Base-by-base conservation (phyloP, 768 basidiomycete genomes). In the Atractiella rhizophila region DNA sequence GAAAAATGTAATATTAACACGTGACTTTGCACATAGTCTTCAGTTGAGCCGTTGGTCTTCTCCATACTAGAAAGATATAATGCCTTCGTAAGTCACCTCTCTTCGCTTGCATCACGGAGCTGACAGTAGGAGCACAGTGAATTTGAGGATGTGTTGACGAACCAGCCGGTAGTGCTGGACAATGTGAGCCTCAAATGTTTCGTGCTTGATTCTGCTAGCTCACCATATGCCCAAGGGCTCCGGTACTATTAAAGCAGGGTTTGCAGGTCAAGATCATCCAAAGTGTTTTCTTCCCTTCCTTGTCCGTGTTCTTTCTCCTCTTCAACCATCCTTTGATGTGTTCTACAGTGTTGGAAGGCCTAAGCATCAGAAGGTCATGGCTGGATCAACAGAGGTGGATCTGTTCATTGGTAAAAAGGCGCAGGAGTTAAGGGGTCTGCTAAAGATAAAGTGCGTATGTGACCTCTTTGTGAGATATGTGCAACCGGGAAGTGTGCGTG, bases 221-320 rank as follows among this genome's bases (percentile, higher is more conserved):
- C 13, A 20, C 16, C 4, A n/a, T 25, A 10, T 40, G 21, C 32
- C 24, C 28, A 58, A 96, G 83, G 91, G 91, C 47, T 91, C 88
- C 42, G 91, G 91, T 23, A 83, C 82, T 19, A 88, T 98, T 59
- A 98, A 96, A 61, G 91, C 91, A 45, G 91, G 91, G 29, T 98
- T 98, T 57, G 91, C 91, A 40, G 91, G 91, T 34, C 80, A 94
- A 61, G 88, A 94, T 61, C 85, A 91, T 57, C 91, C 91, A 31
- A 91, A 91, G 69, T 94, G 86, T 58, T 96, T n/a, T 86, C 68
- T 96, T 96, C 56, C 86, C 91, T 48, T 91, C 85, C 49, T 94
- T 83, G 86, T 91, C 63, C 64, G 83, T 36, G 18, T 5, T 3
- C 40, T n/a, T n/a, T n/a, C n/a, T n/a, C n/a, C n/a, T n/a, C n/a